Evolutionary conservation across 2,329 filamentous ascomycete genomes (phyloP), one percentile per base, ranked within the genome.

Genomic region (Emericellopsis cladophorae): DNA sequence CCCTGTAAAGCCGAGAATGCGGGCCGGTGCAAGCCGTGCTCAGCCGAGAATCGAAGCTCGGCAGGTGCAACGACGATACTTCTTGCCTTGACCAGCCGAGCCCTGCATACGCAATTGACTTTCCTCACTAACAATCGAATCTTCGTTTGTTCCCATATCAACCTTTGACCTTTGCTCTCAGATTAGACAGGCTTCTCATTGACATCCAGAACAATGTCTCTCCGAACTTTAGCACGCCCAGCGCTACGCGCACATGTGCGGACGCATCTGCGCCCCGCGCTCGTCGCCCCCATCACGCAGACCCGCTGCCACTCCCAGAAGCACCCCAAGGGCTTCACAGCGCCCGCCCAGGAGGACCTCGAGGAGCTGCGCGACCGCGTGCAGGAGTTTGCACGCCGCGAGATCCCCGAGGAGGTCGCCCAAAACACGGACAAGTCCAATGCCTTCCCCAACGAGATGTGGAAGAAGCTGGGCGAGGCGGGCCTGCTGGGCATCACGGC

Each of bases 401-500:
- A 95, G 61, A 89, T 96, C 43, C 67, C 87, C 16, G 84, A 87
- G 57, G 81, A 88, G 48, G 66, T 95, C 12, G 92, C 90, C 1
- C 74, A 84, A 10, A 68, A 68, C 42, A 93, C 88, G n/a, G 90
- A 98, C 65, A 75, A 76, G 55, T 71, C 72, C 55, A 96, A 96
- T 71, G 79, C 77, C 38, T 98, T 98, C 60, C 92, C 92, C 4
- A 73, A 77, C 39, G 79, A 83, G 7, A 90, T 98, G 82, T 98
- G 92, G 92, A 70, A 73, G 59, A 95, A 95, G 65, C 70, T 98
- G 39, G 92, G 92, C 46, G 83, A 88, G 48, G 92, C 92, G 29
- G 92, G 84, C 7, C 83, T 96, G 51, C 73, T 96, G 23, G 92
- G 92, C 44, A 85, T 95, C 53, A 96, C 92, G 8, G 92, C 87